These are phyloP conservation scores for Aspergillus sp. DNA, from an alignment of 2,329 filamentous ascomycete genomes.

Conservation along the genomic window DNA sequence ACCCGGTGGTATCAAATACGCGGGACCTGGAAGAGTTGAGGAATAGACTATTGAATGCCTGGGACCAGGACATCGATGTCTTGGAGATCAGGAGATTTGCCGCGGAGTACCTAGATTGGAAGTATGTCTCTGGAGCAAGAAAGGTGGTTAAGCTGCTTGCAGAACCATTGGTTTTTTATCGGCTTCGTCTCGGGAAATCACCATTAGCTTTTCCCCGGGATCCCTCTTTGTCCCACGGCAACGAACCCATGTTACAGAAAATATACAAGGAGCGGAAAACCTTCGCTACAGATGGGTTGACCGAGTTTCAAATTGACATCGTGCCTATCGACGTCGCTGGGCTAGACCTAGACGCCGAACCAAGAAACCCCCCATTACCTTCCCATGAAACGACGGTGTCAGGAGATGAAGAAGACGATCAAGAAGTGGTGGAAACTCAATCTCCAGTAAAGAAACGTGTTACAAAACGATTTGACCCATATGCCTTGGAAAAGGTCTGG, in stretches of 20 bases:
- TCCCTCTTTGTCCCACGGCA: slow-evolving; percentile 37
- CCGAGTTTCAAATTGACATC: slow-evolving; percentile 75
- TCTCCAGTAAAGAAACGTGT: slow-evolving; percentile 21
- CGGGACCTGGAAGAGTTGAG: slow-evolving; percentile 54
- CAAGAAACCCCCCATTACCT: slow-evolving; percentile 53
- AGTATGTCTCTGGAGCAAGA: slow-evolving; percentile 67
- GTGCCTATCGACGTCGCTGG: slow-evolving; percentile 71
- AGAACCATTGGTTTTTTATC: slow-evolving; percentile 66
- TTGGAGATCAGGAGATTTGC: slow-evolving; percentile 67
- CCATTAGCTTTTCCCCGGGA: slow-evolving; percentile 28
- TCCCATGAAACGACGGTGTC: slow-evolving; percentile 23
- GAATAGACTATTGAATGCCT: slow-evolving; percentile 46
- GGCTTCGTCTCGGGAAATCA: slow-evolving; percentile 39
- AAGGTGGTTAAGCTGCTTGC: slow-evolving; percentile 81
- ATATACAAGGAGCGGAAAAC: slow-evolving; percentile 67
- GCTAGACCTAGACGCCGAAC: slow-evolving; percentile 69
- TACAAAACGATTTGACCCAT: slow-evolving; percentile 56
- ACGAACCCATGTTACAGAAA: slow-evolving; percentile 55
- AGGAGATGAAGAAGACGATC: slow-evolving; percentile 28
- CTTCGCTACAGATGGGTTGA: slow-evolving; percentile 66
- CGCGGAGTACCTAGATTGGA: slow-evolving; percentile 81
- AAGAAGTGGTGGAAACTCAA: slow-evolving; percentile 14
- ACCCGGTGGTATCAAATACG: slow-evolving; percentile 71
- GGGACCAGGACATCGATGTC: slow-evolving; percentile 62
- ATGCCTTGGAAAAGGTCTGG: slow-evolving; percentile 63